Evolutionary conservation across 768 basidiomycete species (phyloP).

Genomic region (Botryobasidium botryosum): DNA sequence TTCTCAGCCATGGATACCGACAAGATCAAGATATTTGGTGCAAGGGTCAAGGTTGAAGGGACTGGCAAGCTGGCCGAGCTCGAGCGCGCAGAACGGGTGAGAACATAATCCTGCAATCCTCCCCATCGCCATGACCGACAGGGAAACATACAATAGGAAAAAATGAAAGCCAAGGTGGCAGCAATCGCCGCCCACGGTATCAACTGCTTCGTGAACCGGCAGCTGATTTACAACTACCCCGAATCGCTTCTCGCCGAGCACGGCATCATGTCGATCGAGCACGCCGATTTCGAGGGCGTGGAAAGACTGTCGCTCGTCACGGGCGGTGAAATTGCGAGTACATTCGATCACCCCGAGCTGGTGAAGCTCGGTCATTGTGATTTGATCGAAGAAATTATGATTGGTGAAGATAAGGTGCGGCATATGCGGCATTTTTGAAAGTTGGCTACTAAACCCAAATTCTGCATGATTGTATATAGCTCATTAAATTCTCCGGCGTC

Average conservation of each 20-base stretch:
- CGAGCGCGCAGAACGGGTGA: constrained; percentile 81
- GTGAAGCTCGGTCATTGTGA: constrained; percentile 90
- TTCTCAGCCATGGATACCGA: constrained; percentile 88
- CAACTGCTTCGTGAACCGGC: constrained; percentile 94
- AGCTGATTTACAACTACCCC: constrained; percentile 98
- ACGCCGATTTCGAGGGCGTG: constrained; percentile 98
- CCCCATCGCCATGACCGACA: background rate
- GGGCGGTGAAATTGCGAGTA: constrained; percentile 92
- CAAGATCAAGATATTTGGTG: constrained; percentile 99
- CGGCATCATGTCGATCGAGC: constrained; percentile 92
- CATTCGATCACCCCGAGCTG: constrained; percentile 82
- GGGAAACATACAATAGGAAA: constrained; percentile 45
- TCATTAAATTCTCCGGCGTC: constrained; percentile 99
- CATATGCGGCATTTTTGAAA: too few relatives aligned
- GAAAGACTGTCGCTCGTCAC: constrained; percentile 91
- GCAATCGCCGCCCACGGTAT: constrained; percentile 88
- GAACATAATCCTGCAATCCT: constrained; percentile 16
- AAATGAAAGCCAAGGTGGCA: constrained; percentile 98
- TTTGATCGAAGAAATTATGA: constrained; percentile 95
- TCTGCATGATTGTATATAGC: constrained; percentile 26
- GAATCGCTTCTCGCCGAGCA: constrained; percentile 88
- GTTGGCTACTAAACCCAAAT: background rate
- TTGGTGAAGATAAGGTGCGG: constrained; percentile 91
- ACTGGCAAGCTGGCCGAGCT: constrained; percentile 96
- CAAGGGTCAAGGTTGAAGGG: constrained; percentile 85